Evolutionary conservation across 768 basidiomycete species (phyloP).

Genomic region (Agrocybe praecox): DNA sequence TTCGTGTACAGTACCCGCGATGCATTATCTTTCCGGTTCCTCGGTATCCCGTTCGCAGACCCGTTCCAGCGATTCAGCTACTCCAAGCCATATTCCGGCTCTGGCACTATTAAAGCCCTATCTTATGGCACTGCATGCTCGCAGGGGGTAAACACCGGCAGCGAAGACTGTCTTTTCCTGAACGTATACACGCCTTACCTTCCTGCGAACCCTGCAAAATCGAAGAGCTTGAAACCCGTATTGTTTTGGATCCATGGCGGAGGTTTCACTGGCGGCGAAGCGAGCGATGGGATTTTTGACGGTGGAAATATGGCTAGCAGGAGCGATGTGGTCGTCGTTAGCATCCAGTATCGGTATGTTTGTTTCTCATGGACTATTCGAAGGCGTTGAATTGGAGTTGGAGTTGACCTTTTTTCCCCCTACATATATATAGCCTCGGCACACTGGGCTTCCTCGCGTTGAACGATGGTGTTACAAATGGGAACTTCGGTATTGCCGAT

Average conservation of each 20-base stretch:
- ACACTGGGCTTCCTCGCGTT: conserved; percentile 46
- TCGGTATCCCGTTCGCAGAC: conserved; percentile 52
- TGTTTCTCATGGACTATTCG: no score
- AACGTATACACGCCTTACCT: conserved; percentile 47
- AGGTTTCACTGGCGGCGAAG: conserved; percentile 42
- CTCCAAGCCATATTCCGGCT: conserved; percentile 31
- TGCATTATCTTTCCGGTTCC: conserved; percentile 50
- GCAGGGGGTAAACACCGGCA: conserved; percentile 22
- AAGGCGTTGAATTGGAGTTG: no score
- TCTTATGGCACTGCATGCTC: conserved; percentile 35
- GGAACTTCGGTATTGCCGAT: conserved; percentile 50
- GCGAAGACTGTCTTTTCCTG: conserved; percentile 49
- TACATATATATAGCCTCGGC: conserved; percentile 30
- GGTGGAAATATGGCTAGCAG: conserved; percentile 47
- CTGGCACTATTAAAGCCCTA: conserved; percentile 31
- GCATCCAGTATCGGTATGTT: conserved; percentile 43
- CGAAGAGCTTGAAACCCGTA: conserved; percentile 36
- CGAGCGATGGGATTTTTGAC: conserved; percentile 41
- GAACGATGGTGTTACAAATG: conserved; percentile 41
- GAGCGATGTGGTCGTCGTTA: conserved; percentile 40
- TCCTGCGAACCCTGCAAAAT: conserved; percentile 16
- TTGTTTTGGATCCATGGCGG: conserved; percentile 57
- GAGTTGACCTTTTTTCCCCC: conserved; percentile 35
- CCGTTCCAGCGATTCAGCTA: conserved; percentile 46
- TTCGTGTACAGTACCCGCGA: conserved; percentile 43